Conservation (phyloP, 768 basidiomycete genomes). For the Phaffia tasmanica region DNA sequence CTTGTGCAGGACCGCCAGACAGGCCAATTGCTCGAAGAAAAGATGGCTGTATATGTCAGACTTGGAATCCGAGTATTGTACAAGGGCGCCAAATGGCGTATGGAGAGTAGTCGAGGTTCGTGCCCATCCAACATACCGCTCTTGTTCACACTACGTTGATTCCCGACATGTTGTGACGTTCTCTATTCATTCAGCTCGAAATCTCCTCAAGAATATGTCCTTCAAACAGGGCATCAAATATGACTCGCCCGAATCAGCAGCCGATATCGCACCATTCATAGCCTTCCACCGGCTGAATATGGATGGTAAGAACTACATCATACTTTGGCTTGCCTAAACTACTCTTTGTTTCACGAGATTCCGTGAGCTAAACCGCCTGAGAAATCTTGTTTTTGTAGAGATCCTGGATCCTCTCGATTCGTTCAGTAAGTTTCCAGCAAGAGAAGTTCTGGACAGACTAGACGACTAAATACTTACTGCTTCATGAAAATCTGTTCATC, state of each 20-base stretch:
- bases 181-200: constrained; percentile 46
- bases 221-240: constrained; percentile 92
- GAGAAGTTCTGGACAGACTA: too few relatives aligned
- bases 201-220: constrained; percentile 76
- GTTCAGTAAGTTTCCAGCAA: constrained; percentile 51
- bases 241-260: constrained; percentile 69
- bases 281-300: constrained; percentile 77
- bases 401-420: constrained; percentile 69
- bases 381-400: neutral
- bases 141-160: neutral
- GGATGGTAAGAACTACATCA: constrained; percentile 44
- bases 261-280: constrained; percentile 77
- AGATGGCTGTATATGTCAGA: constrained; percentile 90
- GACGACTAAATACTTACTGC: neutral
- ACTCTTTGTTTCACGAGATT: neutral
- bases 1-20: constrained; percentile 79
- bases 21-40: constrained; percentile 90
- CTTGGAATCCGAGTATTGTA: constrained; percentile 86
- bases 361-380: neutral
- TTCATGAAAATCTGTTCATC: neutral
- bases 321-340: neutral
- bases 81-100: constrained; percentile 69
- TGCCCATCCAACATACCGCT: neutral
- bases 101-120: constrained; percentile 76
- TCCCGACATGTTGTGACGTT: neutral